Base-by-base conservation (phyloP, 2,329 filamentous ascomycete genomes). In the Bipolaris oryzae region DNA sequence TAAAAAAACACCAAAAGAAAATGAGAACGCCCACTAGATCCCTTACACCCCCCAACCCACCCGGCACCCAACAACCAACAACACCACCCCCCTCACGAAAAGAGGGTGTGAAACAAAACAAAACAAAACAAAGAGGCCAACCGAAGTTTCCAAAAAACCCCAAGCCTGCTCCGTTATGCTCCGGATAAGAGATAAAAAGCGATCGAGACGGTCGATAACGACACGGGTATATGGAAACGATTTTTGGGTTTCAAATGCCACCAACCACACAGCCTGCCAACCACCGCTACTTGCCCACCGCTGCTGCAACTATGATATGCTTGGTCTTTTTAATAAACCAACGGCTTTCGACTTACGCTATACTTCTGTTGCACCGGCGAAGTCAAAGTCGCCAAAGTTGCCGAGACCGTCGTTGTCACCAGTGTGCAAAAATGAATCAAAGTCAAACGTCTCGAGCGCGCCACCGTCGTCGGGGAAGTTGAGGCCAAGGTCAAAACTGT, bases 371-470 rank as follows among this genome's bases (percentile, higher is more conserved):
- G 60, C 55, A 50, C 71, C 69, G 28, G 69, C 70, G 53, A 80
- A 79, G 55, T 67, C 67, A 44, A 75, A 74, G 38, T 73, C 71
- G 18, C 47, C 61, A 44, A 74, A 48, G 34, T 71, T 70, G 45
- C 74, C 74, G 38, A 80, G 74, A 9, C 65, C 72, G 35, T 62
- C 67, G 21, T 68, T 78, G 62, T 83, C 83, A 38, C 76, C 77
- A 25, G 82, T 85, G 66, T 87, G 85, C 50, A 89, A 77, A 77
- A 88, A 89, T 15, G 83, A 85, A 69, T 88, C 86, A 71, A 89
- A 89, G 73, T 89, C 85, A 71, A 89, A 88, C 83, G 83, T 76
- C 79, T 87, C 67, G 79, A 86, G 79, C 82, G 90, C 82, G 86
- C 92, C 80, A 84, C 59, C 48, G 83, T 67, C 55, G 78, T 84